These are phyloP conservation scores for Podaxis rugospora DNA, from an alignment of 768 basidiomycete species.

Conservation along the genomic window DNA sequence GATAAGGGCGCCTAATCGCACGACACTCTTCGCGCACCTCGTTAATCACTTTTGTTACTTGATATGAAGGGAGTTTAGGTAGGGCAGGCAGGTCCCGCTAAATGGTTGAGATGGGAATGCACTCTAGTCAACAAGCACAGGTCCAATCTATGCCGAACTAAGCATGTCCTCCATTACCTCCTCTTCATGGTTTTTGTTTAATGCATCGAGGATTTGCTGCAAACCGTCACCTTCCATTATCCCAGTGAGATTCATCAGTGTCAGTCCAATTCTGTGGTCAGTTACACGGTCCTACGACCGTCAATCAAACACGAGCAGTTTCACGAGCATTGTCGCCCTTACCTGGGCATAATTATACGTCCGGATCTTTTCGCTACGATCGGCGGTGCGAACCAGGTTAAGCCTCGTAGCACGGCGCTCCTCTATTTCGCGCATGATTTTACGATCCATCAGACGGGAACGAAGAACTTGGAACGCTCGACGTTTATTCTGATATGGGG, in stretches of 20 bases:
- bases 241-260: slow-evolving; percentile 59
- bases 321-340: slow-evolving; percentile 8
- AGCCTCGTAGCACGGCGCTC: slow-evolving; percentile 65
- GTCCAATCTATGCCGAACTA: slow-evolving; percentile 11
- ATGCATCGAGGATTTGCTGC: slow-evolving; percentile 50
- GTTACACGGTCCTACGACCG: slow-evolving; percentile 76
- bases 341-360: slow-evolving; percentile 95
- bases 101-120: too few relatives aligned
- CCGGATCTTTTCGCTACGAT: slow-evolving; percentile 91
- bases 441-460: slow-evolving; percentile 80
- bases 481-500: slow-evolving; percentile 67
- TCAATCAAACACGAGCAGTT: not conserved
- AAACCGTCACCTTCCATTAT: slow-evolving; percentile 67
- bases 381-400: slow-evolving; percentile 74
- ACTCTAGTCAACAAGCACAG: not conserved
- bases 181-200: slow-evolving; percentile 54
- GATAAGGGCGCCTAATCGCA: too few relatives aligned
- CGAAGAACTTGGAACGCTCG: slow-evolving; percentile 89
- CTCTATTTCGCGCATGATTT: slow-evolving; percentile 65
- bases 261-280: slow-evolving; percentile 84
- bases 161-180: slow-evolving; percentile 52
- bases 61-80: too few relatives aligned
- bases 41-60: too few relatives aligned
- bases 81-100: too few relatives aligned
- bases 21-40: too few relatives aligned